These are phyloP conservation scores for Russula abietina DNA, from an alignment of 768 basidiomycete genomes.

Conservation along the genomic window DNA sequence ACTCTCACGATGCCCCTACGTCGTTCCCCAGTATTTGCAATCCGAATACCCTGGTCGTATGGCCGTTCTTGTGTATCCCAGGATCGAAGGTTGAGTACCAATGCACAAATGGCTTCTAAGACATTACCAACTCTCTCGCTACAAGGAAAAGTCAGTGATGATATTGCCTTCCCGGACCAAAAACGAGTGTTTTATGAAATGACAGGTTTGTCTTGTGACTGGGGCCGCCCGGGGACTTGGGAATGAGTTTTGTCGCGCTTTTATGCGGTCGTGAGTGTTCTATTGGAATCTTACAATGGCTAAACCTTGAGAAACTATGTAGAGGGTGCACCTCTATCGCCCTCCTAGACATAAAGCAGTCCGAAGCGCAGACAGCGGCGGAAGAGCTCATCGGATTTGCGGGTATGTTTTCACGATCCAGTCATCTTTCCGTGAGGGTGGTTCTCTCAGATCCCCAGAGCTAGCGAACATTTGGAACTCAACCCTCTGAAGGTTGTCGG, in stretches of 20 bases:
- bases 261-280: slow-evolving; percentile 68
- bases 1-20: not conserved
- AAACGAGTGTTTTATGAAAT: not conserved
- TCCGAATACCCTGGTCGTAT: not conserved
- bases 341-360: slow-evolving; percentile 73
- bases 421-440: slow-evolving; percentile 11
- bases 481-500: slow-evolving; percentile 65
- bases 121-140: slow-evolving; percentile 75
- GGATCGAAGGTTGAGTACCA: slow-evolving; percentile 18
- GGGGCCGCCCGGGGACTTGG: slow-evolving; percentile 91
- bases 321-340: slow-evolving; percentile 79
- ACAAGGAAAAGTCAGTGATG: slow-evolving; percentile 55
- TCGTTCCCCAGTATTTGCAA: not conserved
- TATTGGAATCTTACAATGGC: not conserved
- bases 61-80: not conserved
- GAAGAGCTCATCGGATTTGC: slow-evolving; percentile 54
- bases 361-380: slow-evolving; percentile 62
- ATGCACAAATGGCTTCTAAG: slow-evolving; percentile 32
- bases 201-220: slow-evolving; percentile 83
- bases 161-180: not conserved
- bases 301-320: not conserved
- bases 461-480: slow-evolving; percentile 47
- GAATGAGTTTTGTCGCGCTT: slow-evolving; percentile 84
- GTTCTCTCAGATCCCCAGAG: slow-evolving; percentile 37
- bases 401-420: slow-evolving; percentile 38